Evolutionary conservation across 139 green algal species (phyloP).

Genomic region (Closterium sp.): DNA sequence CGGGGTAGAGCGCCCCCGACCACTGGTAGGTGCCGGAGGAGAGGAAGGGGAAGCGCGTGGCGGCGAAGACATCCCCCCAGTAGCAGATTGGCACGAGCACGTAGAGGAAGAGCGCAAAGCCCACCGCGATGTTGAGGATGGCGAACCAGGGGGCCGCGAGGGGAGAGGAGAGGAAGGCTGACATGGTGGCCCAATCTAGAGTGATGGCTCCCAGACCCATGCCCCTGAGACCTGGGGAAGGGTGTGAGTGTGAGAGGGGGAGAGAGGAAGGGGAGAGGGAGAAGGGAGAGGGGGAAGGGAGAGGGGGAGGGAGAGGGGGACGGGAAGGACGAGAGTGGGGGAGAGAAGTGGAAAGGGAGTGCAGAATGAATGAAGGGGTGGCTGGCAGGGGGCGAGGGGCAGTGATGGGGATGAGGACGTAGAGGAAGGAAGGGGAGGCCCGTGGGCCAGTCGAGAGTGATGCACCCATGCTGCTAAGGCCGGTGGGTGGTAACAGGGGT

Average conservation of each 20-base stretch:
- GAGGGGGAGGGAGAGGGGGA: too few relatives aligned
- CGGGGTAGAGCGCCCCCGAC: too few relatives aligned
- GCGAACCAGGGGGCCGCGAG: conserved; percentile 21
- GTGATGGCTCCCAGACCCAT: conserved; percentile 10
- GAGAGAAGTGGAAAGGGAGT: too few relatives aligned
- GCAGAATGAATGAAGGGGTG: too few relatives aligned
- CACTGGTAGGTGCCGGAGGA: neutral
- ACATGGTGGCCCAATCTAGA: conserved; percentile 23
- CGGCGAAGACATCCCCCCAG: conserved; percentile 14
- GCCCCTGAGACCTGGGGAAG: conserved; percentile 15
- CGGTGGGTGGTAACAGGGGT: too few relatives aligned
- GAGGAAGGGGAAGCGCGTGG: conserved; percentile 14
- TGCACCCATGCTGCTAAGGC: neutral
- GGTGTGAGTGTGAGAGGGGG: too few relatives aligned
- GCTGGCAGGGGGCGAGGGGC: too few relatives aligned
- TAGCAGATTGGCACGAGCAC: conserved; percentile 1
- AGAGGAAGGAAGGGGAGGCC: neutral
- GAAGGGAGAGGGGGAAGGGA: too few relatives aligned
- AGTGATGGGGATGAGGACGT: neutral
- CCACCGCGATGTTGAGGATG: conserved; percentile 2
- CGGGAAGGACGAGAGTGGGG: neutral
- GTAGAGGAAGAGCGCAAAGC: conserved; percentile 12
- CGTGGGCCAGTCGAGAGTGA: neutral
- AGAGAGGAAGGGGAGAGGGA: too few relatives aligned
- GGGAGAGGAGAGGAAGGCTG: conserved; percentile 15